These are phyloP conservation scores for Entomophthora muscae DNA, from an alignment of 371 early-diverging fungal genomes.

Conservation along the genomic window DNA sequence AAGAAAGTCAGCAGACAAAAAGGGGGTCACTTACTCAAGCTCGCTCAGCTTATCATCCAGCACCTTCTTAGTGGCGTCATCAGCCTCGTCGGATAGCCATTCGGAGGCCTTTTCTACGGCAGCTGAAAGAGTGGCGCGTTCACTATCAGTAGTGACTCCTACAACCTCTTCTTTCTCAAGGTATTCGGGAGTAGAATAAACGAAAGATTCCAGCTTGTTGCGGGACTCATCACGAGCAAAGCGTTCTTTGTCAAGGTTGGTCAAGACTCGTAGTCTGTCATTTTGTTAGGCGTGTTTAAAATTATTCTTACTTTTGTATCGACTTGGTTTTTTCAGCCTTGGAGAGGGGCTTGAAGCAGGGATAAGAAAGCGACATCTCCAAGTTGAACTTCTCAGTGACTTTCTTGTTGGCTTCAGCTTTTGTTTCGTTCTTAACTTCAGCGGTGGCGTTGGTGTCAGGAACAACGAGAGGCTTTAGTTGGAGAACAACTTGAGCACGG, in stretches of 20 bases:
- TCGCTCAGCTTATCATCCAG: constrained; percentile 16
- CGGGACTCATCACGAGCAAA: constrained; percentile 62
- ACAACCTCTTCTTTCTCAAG: constrained; percentile 49
- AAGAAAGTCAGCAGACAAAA: constrained; percentile 11
- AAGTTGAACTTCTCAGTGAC: constrained; percentile 21
- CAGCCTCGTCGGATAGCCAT: constrained; percentile 77
- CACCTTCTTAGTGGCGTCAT: constrained; percentile 24
- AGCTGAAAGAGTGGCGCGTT: constrained; percentile 43
- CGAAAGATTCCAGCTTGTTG: constrained; percentile 77
- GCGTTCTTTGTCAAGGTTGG: constrained; percentile 41
- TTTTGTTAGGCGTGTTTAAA: neutral
- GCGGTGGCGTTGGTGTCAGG: neutral
- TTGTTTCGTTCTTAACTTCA: constrained; percentile 15
- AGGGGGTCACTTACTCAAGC: neutral
- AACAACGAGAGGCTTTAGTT: constrained; percentile 17
- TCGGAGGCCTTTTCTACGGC: constrained; percentile 43
- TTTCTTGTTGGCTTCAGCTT: constrained; percentile 23
- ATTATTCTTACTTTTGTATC: constrained; percentile 12
- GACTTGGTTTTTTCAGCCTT: constrained; percentile 13
- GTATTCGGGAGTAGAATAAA: constrained; percentile 70
- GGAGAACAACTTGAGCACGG: constrained; percentile 26
- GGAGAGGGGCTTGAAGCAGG: neutral
- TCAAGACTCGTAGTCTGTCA: constrained; percentile 19
- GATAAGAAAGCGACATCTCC: neutral
- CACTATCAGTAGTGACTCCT: constrained; percentile 42